Conservation (phyloP, 495 filamentous ascomycete genomes). For the Annulohypoxylon stygium region DNA sequence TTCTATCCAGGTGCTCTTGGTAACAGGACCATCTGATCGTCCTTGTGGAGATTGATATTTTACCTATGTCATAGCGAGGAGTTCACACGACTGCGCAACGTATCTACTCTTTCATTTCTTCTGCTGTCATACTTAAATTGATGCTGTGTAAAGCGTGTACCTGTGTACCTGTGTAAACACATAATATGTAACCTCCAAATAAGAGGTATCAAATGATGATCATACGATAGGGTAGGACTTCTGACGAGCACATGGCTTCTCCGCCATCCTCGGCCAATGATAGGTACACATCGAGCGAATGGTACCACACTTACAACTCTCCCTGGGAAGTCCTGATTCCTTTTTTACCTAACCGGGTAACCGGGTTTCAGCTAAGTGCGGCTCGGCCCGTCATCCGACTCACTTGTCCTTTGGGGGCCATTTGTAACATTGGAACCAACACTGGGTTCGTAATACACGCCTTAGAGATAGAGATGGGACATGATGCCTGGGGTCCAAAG, state of each 20-base stretch:
- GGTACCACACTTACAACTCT: not conserved
- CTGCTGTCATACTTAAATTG: not conserved
- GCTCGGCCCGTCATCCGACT: not conserved
- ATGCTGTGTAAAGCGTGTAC: not conserved
- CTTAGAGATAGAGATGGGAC: not conserved
- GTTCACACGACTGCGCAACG: not conserved
- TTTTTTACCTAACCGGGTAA: not conserved
- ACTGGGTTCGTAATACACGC: not conserved
- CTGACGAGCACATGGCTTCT: not conserved
- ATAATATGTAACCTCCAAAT: not conserved
- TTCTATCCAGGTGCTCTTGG: not conserved
- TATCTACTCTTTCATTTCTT: not conserved
- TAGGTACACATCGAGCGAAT: not conserved
- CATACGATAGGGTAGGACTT: not conserved
- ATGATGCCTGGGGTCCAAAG: not conserved
- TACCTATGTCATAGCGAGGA: not conserved
- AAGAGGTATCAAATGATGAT: not conserved
- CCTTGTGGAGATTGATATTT: conserved; percentile 16
- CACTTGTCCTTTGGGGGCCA: not conserved
- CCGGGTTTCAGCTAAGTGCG: conserved; percentile 3
- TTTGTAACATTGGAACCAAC: not conserved
- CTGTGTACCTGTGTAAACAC: not conserved
- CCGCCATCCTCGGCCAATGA: not conserved
- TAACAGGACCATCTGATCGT: not conserved
- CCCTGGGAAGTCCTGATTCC: not conserved